A percentile compares a stretch with the other conserved stretches of the same genome.
These are phyloP conservation scores for Wickerhamiella occidentalis DNA, from an alignment of 805 yeast species.

Conservation along the genomic window DNA sequence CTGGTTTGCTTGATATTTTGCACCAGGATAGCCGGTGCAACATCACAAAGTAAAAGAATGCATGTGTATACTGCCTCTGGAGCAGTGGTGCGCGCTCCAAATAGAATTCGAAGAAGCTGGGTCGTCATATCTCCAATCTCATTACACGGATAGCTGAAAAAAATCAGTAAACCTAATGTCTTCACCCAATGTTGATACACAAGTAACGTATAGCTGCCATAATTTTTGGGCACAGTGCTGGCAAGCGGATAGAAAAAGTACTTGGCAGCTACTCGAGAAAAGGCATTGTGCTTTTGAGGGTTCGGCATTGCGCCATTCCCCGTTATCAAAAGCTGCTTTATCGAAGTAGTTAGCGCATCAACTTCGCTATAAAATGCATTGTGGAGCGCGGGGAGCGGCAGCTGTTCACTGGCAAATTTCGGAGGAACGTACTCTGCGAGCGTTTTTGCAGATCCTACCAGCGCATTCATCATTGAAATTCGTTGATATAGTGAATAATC, in stretches of 20 bases:
- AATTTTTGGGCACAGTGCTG: slow-evolving; percentile 20
- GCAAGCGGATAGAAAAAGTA: slow-evolving; percentile 44
- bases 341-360: slow-evolving; percentile 7
- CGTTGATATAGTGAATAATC: slow-evolving; percentile 78
- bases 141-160: slow-evolving; percentile 44
- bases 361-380: slow-evolving; percentile 29
- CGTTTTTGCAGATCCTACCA: slow-evolving; percentile 64
- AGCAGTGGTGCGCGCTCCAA: slow-evolving; percentile 15
- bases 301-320: not conserved
- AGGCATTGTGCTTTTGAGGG: slow-evolving; percentile 17
- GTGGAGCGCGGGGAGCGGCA: slow-evolving; percentile 39
- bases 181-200: slow-evolving; percentile 47
- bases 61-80: slow-evolving; percentile 27
- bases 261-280: slow-evolving; percentile 35
- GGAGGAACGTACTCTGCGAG: slow-evolving; percentile 44
- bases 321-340: not conserved
- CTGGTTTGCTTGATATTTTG: slow-evolving; percentile 24
- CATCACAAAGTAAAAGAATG: slow-evolving; percentile 25
- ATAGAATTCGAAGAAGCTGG: slow-evolving; percentile 34
- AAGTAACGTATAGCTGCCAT: slow-evolving; percentile 24
- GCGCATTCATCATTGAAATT: slow-evolving; percentile 50
- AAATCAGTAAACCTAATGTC: slow-evolving; percentile 45
- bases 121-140: slow-evolving; percentile 45
- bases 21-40: slow-evolving; percentile 23
- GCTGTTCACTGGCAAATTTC: slow-evolving; percentile 23